Conservation (phyloP, 2,329 filamentous ascomycete genomes). For the Dothideomycetes sp. region DNA sequence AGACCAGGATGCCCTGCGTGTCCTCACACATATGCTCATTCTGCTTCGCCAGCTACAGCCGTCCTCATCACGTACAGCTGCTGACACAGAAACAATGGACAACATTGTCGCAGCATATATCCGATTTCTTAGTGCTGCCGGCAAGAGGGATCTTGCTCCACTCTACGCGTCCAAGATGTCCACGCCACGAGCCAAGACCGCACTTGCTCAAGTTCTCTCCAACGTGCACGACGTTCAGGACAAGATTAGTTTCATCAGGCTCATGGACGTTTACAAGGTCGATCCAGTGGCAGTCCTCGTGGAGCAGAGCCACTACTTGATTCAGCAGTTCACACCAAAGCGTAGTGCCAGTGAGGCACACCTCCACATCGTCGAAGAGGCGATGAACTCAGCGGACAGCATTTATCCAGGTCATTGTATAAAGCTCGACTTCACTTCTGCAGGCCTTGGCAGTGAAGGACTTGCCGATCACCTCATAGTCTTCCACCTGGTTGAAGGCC, state of each 20-base stretch:
- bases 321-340: constrained; percentile 13
- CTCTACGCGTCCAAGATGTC: constrained; percentile 76
- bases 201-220: constrained; percentile 66
- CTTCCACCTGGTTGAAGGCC: constrained; percentile 63
- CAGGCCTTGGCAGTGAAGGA: constrained; percentile 52
- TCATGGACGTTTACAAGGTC: constrained; percentile 66
- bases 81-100: constrained; percentile 28
- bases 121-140: constrained; percentile 60
- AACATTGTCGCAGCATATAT: constrained; percentile 75
- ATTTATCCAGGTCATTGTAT: constrained; percentile 51
- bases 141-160: constrained; percentile 69
- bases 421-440: constrained; percentile 56
- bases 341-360: constrained; percentile 6
- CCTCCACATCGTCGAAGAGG: constrained; percentile 36
- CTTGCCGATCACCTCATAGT: constrained; percentile 77
- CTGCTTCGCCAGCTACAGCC: constrained; percentile 45
- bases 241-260: constrained; percentile 56
- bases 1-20: constrained; percentile 32
- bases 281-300: constrained; percentile 64
- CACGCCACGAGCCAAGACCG: constrained; percentile 52
- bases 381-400: constrained; percentile 34
- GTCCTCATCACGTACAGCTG: constrained; percentile 2
- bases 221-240: constrained; percentile 56
- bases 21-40: constrained; percentile 46
- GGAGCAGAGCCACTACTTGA: constrained; percentile 42